Percentiles rank a stretch among this genome's conserved stretches.
Conservation (phyloP, 352 stramenopile genomes). For the Elongisporangium undulatum region DNA sequence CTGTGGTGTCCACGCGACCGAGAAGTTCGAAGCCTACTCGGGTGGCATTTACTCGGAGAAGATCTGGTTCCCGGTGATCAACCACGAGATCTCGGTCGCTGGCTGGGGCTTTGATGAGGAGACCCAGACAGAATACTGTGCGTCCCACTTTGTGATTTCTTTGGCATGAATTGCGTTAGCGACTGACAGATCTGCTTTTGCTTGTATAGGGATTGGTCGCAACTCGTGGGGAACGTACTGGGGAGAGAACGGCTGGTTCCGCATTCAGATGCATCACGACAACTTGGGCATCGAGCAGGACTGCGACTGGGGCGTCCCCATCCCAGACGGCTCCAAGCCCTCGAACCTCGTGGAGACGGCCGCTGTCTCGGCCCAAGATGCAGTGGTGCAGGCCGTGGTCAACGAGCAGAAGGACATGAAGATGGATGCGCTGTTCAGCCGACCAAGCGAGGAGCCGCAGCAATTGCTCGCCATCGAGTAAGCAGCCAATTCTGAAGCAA, state of each 20-base stretch:
- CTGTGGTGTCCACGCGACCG: conserved; percentile 82
- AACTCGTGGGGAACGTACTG: conserved; percentile 93
- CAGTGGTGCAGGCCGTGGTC: conserved; percentile 1
- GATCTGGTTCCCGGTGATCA: conserved; percentile 76
- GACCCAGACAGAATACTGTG: conserved; percentile 88
- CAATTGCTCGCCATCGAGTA: conserved; percentile 28
- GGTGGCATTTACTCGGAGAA: conserved; percentile 85
- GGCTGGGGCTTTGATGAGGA: conserved; percentile 87
- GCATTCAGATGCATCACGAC: conserved; percentile 88
- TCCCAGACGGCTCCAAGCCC: conserved; percentile 76
- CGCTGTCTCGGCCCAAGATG: conserved; percentile 2
- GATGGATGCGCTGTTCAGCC: conserved; percentile 6
- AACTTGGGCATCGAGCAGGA: conserved; percentile 88
- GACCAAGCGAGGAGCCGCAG: neutral
- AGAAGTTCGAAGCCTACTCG: conserved; percentile 78
- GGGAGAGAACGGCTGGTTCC: conserved; percentile 92
- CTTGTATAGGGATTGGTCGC: conserved; percentile 73
- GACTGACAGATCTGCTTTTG: conserved; percentile 1
- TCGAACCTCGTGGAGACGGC: conserved; percentile 3
- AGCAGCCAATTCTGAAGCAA: neutral
- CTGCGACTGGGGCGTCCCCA: conserved; percentile 86
- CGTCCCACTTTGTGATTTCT: conserved; percentile 6
- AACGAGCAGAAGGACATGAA: conserved; percentile 13
- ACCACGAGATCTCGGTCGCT: conserved; percentile 88
- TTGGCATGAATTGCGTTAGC: neutral